Conservation (phyloP, 2,329 filamentous ascomycete species). For the Aspergillus clavatus region DNA sequence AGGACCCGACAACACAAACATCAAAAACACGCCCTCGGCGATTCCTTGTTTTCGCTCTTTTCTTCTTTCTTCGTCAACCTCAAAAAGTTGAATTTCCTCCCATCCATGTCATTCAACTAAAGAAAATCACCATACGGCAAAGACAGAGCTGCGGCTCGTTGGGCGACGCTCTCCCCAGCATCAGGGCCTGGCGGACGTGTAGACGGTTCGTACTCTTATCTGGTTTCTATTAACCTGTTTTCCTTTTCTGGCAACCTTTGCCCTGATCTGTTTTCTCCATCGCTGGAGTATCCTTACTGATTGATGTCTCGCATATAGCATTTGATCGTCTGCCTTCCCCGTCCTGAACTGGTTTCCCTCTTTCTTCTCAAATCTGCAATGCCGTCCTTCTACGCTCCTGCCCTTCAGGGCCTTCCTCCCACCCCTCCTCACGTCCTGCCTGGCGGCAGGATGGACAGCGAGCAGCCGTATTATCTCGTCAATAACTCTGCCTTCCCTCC, state of each 20-base stretch:
- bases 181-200: conserved; percentile 39
- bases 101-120: conserved; percentile 41
- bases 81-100: conserved; percentile 7
- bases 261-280: conserved; percentile 1
- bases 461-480: conserved; percentile 37
- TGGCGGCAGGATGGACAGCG: conserved; percentile 34
- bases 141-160: conserved; percentile 37
- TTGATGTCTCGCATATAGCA: conserved; percentile 15
- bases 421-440: conserved; percentile 39
- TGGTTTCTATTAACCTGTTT: conserved; percentile 6
- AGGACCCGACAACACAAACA: conserved; percentile 13
- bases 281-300: conserved; percentile 17
- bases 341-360: conserved; percentile 30
- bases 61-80: conserved; percentile 12
- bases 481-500: conserved; percentile 38
- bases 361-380: conserved; percentile 23
- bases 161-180: conserved; percentile 39
- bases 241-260: conserved; percentile 3
- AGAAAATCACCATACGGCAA: conserved; percentile 27
- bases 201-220: conserved; percentile 41
- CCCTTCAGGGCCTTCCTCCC: conserved; percentile 39
- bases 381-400: conserved; percentile 41
- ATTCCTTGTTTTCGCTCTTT: conserved; percentile 23
- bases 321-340: conserved; percentile 33
- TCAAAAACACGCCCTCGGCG: conserved; percentile 14